Base-by-base conservation (phyloP, 352 stramenopile species). In the Salisapilia sapeloensis region DNA sequence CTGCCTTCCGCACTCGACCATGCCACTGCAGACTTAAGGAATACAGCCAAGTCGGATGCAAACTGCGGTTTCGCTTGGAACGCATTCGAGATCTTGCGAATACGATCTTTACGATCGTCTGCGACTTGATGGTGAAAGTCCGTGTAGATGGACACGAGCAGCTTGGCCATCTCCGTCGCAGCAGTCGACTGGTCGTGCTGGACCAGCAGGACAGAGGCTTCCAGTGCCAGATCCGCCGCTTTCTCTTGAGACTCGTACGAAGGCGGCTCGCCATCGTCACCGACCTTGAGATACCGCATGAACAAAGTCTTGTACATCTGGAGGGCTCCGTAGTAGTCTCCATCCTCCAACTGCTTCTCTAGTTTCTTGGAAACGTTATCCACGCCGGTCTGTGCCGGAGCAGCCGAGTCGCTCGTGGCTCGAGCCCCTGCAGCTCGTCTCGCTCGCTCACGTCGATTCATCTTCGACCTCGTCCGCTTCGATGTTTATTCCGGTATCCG, bases 261-360 rank as follows among this genome's bases (percentile, higher is more conserved):
- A 17, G 56, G 57, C 16, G 53, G 46, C 35, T 87, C 72, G 40
- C 65, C 69, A n/a, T n/a, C n/a, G n/a, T n/a, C n/a, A n/a, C n/a
- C n/a, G n/a, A n/a, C n/a, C 38, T 86, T 83, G 44, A 86, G 65
- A 34, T 66, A 59, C 23, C 77, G 75, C 62, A 81, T 89, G 49
- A 84, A 89, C 12, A 92, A 56, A 44, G 74, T 89, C 63, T 89
- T 87, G 63, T 92, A 92, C 71, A 90, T 83, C 45, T 92, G 77
- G 42, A 92, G 42, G 35, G 77, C 77, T 33, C 76, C 70, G 48
- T 92, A 92, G 39, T 71, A 83, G 37, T 92, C 71, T 9, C 71
- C 71, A n/a, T 61, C 53, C 24, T 35, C 51, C 24, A 90, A 54
- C 53, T 84, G 69, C 35, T 45, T 45, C 41, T 83, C 56, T 15